Evolutionary conservation across 1,284 basidiomycete species (phyloP).

Genomic region (Papiliotrema nemorosa): DNA sequence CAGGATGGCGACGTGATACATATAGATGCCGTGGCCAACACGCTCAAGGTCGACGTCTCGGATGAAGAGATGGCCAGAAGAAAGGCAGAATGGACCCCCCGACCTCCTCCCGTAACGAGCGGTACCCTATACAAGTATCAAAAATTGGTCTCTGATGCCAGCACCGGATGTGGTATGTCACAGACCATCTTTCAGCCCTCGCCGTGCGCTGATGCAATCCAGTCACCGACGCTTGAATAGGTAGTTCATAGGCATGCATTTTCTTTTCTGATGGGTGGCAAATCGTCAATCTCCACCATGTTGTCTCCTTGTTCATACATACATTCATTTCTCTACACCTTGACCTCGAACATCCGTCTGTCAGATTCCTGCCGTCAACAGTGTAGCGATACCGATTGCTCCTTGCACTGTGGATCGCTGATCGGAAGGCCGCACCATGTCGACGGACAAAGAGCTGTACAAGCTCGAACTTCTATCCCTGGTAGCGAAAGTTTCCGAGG

Average conservation of each 20-base stretch:
- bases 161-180: conserved; percentile 45
- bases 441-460: conserved; percentile 76
- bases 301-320: not conserved
- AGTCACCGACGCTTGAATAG: conserved; percentile 31
- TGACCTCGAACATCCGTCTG: no score
- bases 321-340: no score
- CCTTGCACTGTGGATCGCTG: no score
- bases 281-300: not conserved
- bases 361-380: no score
- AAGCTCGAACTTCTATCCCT: conserved; percentile 87
- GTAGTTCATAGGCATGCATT: not conserved
- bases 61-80: conserved; percentile 73
- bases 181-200: no score
- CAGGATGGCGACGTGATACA: conserved; percentile 83
- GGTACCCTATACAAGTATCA: conserved; percentile 87
- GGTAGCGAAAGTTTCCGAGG: conserved; percentile 82
- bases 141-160: conserved; percentile 73
- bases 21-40: conserved; percentile 74
- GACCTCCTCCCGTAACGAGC: conserved; percentile 75
- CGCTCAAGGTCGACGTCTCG: conserved; percentile 75
- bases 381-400: not conserved
- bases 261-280: not conserved
- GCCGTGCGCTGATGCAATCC: not conserved
- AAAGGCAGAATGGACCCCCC: conserved; percentile 70
- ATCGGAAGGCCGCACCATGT: no score